These are phyloP conservation scores for Dovyalis caffra DNA, from an alignment of 345 rosid species.

Conservation along the genomic window DNA sequence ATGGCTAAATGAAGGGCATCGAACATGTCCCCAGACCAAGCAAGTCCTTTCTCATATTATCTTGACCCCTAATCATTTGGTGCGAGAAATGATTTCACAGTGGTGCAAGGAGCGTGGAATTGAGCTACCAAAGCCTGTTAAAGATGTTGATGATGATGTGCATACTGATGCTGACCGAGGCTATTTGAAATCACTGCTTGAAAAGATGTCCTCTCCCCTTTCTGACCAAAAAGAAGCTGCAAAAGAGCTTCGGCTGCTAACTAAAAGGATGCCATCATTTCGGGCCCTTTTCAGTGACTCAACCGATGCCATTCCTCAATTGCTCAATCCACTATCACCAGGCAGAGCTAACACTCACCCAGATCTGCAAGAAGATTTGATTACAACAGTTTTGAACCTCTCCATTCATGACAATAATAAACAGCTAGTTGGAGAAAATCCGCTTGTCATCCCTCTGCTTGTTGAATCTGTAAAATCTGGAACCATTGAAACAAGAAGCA, in stretches of 20 bases:
- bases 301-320: constrained; percentile 27
- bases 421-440: constrained; percentile 36
- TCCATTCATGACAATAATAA: constrained; percentile 42
- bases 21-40: constrained; percentile 49
- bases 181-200: constrained; percentile 37
- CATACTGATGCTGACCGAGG: constrained; percentile 20
- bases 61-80: constrained; percentile 46
- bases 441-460: constrained; percentile 41
- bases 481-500: constrained; percentile 44
- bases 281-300: constrained; percentile 41
- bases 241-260: constrained; percentile 42
- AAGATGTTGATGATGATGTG: constrained; percentile 14
- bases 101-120: constrained; percentile 44
- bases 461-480: constrained; percentile 38
- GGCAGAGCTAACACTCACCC: constrained; percentile 25
- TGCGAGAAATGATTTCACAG: constrained; percentile 42
- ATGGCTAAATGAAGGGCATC: constrained; percentile 42
- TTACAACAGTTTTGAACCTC: constrained; percentile 47
- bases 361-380: constrained; percentile 44
- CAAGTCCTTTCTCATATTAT: constrained; percentile 39
- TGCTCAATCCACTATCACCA: constrained; percentile 40
- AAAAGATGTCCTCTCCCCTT: constrained; percentile 44
- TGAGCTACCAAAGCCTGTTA: constrained; percentile 28
- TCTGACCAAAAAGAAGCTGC: constrained; percentile 50
- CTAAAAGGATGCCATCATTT: constrained; percentile 39